phyloP scores from a whole-genome alignment of 768 basidiomycete species.

The Pleurotus eryngii region DNA sequence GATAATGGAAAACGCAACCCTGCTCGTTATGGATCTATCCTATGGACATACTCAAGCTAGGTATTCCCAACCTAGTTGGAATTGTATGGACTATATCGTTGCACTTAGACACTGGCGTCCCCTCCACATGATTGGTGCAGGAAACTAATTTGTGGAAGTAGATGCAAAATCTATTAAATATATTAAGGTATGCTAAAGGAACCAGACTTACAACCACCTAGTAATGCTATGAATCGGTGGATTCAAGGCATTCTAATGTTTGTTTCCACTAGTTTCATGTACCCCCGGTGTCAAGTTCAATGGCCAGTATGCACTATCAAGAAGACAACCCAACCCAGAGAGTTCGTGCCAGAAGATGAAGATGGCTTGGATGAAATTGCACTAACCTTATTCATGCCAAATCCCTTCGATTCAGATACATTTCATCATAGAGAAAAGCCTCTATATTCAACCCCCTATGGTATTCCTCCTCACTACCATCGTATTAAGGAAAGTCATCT shows the following conservation, averaged over 20 bases:
- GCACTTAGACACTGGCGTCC: conserved; percentile 19
- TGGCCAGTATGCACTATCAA: conserved; percentile 19
- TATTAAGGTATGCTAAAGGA: background rate
- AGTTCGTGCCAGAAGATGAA: background rate
- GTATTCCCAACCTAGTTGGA: conserved; percentile 32
- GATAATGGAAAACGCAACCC: too few relatives aligned
- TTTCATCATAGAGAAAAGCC: conserved; percentile 19
- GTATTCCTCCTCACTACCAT: too few relatives aligned
- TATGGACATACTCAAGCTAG: conserved; percentile 17
- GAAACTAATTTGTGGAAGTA: conserved; percentile 1
- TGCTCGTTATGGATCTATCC: conserved; percentile 24
- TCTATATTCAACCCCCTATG: too few relatives aligned
- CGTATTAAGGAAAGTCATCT: too few relatives aligned
- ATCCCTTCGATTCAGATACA: background rate
- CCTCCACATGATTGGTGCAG: conserved; percentile 17
- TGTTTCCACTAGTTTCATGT: conserved; percentile 31
- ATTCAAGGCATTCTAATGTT: conserved; percentile 35
- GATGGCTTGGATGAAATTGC: background rate
- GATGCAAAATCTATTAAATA: background rate
- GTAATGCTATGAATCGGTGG: conserved; percentile 31
- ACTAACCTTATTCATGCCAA: background rate
- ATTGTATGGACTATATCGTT: conserved; percentile 27
- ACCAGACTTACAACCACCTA: background rate
- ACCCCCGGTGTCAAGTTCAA: conserved; percentile 21
- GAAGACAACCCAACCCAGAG: conserved; percentile 9